Evolutionary conservation across 2,329 filamentous ascomycete genomes (phyloP), one percentile per base, ranked within the genome.

Genomic region (Penicillium italicum): DNA sequence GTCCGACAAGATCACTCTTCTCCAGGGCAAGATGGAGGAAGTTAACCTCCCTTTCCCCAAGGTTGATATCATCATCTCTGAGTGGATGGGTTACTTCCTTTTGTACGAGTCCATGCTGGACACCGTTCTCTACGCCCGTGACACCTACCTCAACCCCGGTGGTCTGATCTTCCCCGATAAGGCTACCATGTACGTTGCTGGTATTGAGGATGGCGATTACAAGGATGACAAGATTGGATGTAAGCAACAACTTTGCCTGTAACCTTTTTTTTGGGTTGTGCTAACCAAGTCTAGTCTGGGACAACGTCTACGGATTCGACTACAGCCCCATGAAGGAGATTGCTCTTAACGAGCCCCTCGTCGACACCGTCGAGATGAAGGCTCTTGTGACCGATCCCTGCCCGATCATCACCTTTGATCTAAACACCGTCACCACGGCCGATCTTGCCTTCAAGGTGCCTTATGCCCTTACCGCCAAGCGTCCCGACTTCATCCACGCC

Each of bases 1-100:
- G 83, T 83, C 88, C 50, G 89, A 93, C 79, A 96, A 96, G 84
- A 97, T 99, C 75, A 97, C 94, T 50, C 85, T 99, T 57, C 85
- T 99, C 62, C 94, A 97, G 80, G 94, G 94, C 74, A 99, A 99
- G 85, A 99, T 99, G 94, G 94, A 99, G 80, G 94, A 99, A 79
- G 91, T 99, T 43, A 82, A 89, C 70, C 82, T 99, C 60, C 94
- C 94, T 20, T 96, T 89, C 77, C 88, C 91, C 70, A 90, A 97
- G 78, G 94, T 99, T 63, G 94, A 99, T 72, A 99, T 99, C 74
- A 99, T 99, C 79, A 96, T 99, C 74, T 97, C 93, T 2, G 94
- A 99, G 81, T 99, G 94, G 94, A 99, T 99, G 94, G 94, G 94
- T 33, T 99, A 99, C 80, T 97, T 97, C 81, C 80, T 99, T 50